A percentile compares a stretch with the other conserved stretches of the same genome.
phyloP scores from a whole-genome alignment of 768 basidiomycete genomes.

The Favolaschia claudopus region DNA sequence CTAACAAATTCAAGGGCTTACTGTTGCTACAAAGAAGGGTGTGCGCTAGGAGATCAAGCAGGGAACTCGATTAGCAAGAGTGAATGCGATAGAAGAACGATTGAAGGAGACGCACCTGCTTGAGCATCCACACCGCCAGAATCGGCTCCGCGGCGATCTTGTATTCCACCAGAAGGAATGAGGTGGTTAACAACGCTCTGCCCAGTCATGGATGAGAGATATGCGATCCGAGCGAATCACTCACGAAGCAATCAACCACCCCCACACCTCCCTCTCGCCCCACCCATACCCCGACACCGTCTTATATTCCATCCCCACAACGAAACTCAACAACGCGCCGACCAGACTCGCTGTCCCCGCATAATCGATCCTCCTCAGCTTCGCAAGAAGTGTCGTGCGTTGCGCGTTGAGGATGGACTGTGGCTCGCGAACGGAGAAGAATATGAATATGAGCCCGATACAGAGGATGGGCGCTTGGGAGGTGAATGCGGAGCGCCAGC shows the following conservation, averaged over 20 bases:
- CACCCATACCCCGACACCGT: conserved; percentile 29
- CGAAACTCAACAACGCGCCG: conserved; percentile 51
- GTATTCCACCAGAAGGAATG: too few relatives aligned
- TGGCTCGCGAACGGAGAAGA: conserved; percentile 24
- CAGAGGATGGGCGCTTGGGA: conserved; percentile 49
- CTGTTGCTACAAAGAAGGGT: too few relatives aligned
- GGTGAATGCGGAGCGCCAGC: conserved; percentile 72
- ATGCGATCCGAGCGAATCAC: too few relatives aligned
- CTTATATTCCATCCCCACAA: conserved; percentile 21
- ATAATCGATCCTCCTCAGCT: conserved; percentile 68
- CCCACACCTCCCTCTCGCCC: conserved; percentile 60
- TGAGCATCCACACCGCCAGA: too few relatives aligned
- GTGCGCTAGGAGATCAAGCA: too few relatives aligned
- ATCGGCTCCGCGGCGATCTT: too few relatives aligned
- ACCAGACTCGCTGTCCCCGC: conserved; percentile 67
- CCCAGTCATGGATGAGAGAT: too few relatives aligned
- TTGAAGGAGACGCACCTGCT: too few relatives aligned
- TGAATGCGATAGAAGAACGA: too few relatives aligned
- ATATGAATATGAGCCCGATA: conserved; percentile 12
- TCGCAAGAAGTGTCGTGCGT: conserved; percentile 28
- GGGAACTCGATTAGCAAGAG: too few relatives aligned
- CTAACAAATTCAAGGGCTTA: too few relatives aligned
- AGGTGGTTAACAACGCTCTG: too few relatives aligned
- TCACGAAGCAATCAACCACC: conserved; percentile 44
- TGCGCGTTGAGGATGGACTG: conserved; percentile 9